Conservation (phyloP, 1,139 yeast species). For the Yamadazyma jaroonii region DNA sequence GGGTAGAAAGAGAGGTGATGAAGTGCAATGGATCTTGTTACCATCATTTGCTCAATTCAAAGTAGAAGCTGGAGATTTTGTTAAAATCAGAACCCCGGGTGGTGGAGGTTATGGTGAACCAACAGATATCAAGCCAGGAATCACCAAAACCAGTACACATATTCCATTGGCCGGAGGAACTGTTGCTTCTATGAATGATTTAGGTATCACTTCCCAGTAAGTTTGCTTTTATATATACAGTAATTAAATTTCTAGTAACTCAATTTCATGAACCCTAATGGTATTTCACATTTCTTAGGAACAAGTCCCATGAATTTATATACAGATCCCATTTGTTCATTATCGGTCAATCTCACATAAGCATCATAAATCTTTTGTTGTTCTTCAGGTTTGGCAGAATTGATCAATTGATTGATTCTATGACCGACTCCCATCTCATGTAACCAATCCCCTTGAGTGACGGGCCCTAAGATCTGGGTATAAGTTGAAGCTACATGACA, state of each 20-base stretch:
- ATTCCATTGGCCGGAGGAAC: slow-evolving; percentile 22
- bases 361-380: slow-evolving; percentile 53
- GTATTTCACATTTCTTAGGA: slow-evolving; percentile 42
- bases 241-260: too few relatives aligned
- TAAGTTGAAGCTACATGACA: slow-evolving; percentile 21
- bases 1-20: slow-evolving; percentile 28
- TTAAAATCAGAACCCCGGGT: slow-evolving; percentile 48
- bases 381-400: slow-evolving; percentile 26
- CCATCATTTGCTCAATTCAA: slow-evolving; percentile 19
- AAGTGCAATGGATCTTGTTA: slow-evolving; percentile 19
- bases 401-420: slow-evolving; percentile 55
- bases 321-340: slow-evolving; percentile 71
- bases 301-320: slow-evolving; percentile 71
- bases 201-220: slow-evolving; percentile 22
- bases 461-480: slow-evolving; percentile 51
- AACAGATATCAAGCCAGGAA: slow-evolving; percentile 3
- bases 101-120: slow-evolving; percentile 50
- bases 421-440: slow-evolving; percentile 75
- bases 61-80: slow-evolving; percentile 35
- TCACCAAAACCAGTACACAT: slow-evolving; percentile 1
- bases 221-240: background rate
- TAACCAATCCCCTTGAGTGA: slow-evolving; percentile 79
- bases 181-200: slow-evolving; percentile 19
- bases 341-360: slow-evolving; percentile 63
- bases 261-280: slow-evolving; percentile 29